Base-by-base conservation (phyloP, 176 grass and related monocot genomes). In the Rhynchospora pubera region DNA sequence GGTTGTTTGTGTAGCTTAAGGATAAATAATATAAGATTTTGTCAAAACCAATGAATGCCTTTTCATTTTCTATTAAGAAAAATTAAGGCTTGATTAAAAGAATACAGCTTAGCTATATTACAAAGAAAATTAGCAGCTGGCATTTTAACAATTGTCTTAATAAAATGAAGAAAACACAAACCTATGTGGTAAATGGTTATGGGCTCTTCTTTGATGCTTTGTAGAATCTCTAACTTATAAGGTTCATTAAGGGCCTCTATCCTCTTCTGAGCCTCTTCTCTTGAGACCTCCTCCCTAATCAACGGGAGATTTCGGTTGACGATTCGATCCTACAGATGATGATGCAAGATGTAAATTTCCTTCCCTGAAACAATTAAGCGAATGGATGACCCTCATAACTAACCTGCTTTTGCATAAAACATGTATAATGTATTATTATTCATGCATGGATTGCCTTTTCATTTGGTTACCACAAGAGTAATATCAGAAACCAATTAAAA, bases 131-230 rank as follows among this genome's bases (percentile, higher is more conserved):
- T 28, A 46, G 48, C 12, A 76, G 72, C 22, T 55, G 46, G 0
- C 16, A 30, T 21, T 76, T 7, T 6, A 53, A 52, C 72, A 30
- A 16, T 11, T 55, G 12, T 30, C 45, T 75, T 48, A 8, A 21
- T 55, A 14, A 75, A 39, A 55, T 76, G 19, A 75, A 30, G 72
- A 23, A 76, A 76, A 53, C 23, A 71, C 53, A 86, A 85, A 93
- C 96, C 92, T 83, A 99, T 93, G 79, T 99, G 96, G 73, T 99
- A 99, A 84, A 99, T 90, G 10, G 96, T 99, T 77, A 99, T 93
- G 56, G 89, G 87, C 77, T 99, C 96, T 87, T 99, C 92, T 61
- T 93, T 91, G 69, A 99, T 95, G 66, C 89, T 88, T 51, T 99
- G 87, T 78, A 99, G 58, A 89, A 99, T 99, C 83, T 95, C 91